These are phyloP conservation scores for Entoloma clypeatum DNA, from an alignment of 1,284 basidiomycete species.

Conservation along the genomic window DNA sequence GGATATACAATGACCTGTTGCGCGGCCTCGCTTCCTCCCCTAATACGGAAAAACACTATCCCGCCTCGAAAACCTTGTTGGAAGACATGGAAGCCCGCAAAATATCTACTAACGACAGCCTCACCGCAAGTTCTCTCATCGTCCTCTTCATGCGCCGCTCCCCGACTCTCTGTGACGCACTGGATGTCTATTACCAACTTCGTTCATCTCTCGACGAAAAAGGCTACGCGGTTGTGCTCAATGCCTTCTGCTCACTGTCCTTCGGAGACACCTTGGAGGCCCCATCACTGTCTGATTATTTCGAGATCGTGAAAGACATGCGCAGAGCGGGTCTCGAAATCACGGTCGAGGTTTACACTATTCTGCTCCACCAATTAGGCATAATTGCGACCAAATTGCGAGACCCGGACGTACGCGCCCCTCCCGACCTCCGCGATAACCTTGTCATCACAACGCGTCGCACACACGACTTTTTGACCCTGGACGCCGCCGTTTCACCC, in stretches of 20 bases:
- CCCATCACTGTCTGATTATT: slow-evolving; percentile 63
- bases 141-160: slow-evolving; percentile 59
- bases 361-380: slow-evolving; percentile 60
- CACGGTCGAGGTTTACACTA: slow-evolving; percentile 64
- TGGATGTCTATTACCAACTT: slow-evolving; percentile 53
- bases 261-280: slow-evolving; percentile 39
- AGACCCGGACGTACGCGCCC: slow-evolving; percentile 15
- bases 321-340: slow-evolving; percentile 57
- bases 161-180: slow-evolving; percentile 52
- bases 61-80: slow-evolving; percentile 48
- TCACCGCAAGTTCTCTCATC: slow-evolving; percentile 49
- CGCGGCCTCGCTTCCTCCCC: slow-evolving; percentile 47
- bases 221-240: slow-evolving; percentile 59
- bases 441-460: slow-evolving; percentile 55
- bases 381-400: slow-evolving; percentile 36
- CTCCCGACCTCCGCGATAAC: slow-evolving; percentile 26
- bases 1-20: slow-evolving; percentile 55
- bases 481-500: slow-evolving; percentile 74
- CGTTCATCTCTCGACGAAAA: slow-evolving; percentile 46
- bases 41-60: slow-evolving; percentile 43
- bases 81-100: slow-evolving; percentile 48
- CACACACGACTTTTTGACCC: slow-evolving; percentile 73
- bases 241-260: slow-evolving; percentile 56
- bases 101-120: slow-evolving; percentile 35
- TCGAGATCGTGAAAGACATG: slow-evolving; percentile 86